These are phyloP conservation scores for Boletus fagicola DNA, from an alignment of 768 basidiomycete genomes.

Conservation along the genomic window DNA sequence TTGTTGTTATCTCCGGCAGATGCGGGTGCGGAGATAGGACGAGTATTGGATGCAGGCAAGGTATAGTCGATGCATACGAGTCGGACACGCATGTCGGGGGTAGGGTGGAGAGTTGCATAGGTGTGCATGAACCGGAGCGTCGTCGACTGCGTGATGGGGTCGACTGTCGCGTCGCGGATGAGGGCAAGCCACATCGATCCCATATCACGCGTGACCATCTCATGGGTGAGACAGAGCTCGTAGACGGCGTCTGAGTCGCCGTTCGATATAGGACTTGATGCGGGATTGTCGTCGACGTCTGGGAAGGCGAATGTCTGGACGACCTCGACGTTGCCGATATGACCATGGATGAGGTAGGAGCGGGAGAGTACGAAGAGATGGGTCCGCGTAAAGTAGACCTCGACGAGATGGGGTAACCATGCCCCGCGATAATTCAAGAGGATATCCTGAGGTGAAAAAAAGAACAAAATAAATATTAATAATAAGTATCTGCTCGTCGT, in stretches of 20 bases:
- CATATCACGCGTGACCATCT: constrained; percentile 9
- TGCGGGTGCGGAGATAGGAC: background rate
- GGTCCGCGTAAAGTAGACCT: constrained; percentile 14
- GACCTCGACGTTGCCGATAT: constrained; percentile 12
- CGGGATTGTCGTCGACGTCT: background rate
- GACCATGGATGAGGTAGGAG: constrained; percentile 11
- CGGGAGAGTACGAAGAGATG: constrained; percentile 19
- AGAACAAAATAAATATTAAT: background rate
- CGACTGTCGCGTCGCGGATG: constrained; percentile 11
- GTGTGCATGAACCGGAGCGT: constrained; percentile 26
- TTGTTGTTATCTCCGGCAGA: background rate
- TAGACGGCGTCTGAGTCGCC: background rate
- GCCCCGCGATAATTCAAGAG: constrained; percentile 17
- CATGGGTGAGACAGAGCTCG: constrained; percentile 25
- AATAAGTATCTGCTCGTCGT: background rate
- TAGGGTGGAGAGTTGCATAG: background rate
- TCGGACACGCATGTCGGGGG: background rate
- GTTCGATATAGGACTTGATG: background rate
- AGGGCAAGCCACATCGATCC: constrained; percentile 13
- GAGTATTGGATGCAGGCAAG: background rate
- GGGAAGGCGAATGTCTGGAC: constrained; percentile 24
- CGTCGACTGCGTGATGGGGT: constrained; percentile 10
- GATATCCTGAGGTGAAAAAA: constrained; percentile 5
- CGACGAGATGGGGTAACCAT: constrained; percentile 23
- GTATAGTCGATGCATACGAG: constrained; percentile 20